phyloP scores from a whole-genome alignment of 2,329 filamentous ascomycete species.

The Colletotrichum sp. region DNA sequence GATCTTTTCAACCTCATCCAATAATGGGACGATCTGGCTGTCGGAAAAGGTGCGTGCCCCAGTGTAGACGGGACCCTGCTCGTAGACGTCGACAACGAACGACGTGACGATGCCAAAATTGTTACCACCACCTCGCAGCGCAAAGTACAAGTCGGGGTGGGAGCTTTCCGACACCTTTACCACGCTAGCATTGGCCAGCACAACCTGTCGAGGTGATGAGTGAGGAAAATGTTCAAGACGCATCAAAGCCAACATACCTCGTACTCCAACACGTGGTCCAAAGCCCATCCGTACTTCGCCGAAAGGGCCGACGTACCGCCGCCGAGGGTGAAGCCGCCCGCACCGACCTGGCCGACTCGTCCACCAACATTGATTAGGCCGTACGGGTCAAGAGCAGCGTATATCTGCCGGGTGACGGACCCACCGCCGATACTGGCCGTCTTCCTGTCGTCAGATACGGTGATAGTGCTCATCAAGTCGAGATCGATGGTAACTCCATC shows the following conservation, averaged over 20 bases:
- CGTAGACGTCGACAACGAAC: neutral
- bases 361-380: constrained; percentile 48
- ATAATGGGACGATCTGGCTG: neutral
- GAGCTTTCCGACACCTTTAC: neutral
- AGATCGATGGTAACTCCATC: constrained; percentile 33
- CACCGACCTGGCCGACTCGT: constrained; percentile 48
- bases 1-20: neutral
- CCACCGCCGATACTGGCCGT: neutral
- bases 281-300: constrained; percentile 31
- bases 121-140: neutral
- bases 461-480: neutral
- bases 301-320: constrained; percentile 53
- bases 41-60: neutral
- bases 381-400: constrained; percentile 21
- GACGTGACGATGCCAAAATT: neutral
- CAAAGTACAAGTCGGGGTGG: neutral
- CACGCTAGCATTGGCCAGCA: neutral
- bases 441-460: neutral
- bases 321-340: constrained; percentile 56
- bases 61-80: neutral
- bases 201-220: neutral
- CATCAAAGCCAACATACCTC: constrained; percentile 39
- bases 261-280: constrained; percentile 51
- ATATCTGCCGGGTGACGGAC: neutral
- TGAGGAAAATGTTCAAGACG: neutral